Evolutionary conservation across 805 yeast genomes (phyloP).

Genomic region (Trichomonascus vanleenenianus): DNA sequence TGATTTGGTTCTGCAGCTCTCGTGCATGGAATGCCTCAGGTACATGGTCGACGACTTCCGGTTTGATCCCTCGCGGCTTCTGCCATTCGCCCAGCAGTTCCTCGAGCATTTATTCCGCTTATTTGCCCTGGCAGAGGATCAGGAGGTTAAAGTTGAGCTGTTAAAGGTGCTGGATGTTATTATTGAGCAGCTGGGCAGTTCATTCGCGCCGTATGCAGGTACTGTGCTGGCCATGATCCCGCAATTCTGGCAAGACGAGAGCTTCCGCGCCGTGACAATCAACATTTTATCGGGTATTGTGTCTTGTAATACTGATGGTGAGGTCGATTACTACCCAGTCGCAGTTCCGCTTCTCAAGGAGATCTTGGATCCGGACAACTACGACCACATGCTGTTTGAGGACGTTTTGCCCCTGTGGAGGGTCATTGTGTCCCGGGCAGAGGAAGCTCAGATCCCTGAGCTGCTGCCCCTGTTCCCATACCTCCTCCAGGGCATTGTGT

Average conservation of each 20-base stretch:
- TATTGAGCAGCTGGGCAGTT: slow-evolving; percentile 26
- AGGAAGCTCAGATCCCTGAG: neutral
- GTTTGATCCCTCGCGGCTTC: slow-evolving; percentile 59
- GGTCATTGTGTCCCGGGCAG: neutral
- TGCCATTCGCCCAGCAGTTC: slow-evolving; percentile 52
- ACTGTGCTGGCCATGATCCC: slow-evolving; percentile 47
- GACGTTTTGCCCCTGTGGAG: slow-evolving; percentile 77
- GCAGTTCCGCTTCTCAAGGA: slow-evolving; percentile 51
- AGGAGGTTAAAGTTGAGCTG: slow-evolving; percentile 72
- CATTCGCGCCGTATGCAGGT: slow-evolving; percentile 23
- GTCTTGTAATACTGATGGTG: slow-evolving; percentile 14
- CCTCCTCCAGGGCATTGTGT: neutral
- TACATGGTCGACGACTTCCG: slow-evolving; percentile 80
- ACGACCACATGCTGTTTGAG: slow-evolving; percentile 53
- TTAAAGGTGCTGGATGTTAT: slow-evolving; percentile 60
- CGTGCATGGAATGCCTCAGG: slow-evolving; percentile 64
- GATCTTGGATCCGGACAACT: slow-evolving; percentile 54
- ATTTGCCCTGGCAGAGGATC: slow-evolving; percentile 40
- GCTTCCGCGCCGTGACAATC: slow-evolving; percentile 30
- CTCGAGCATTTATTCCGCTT: slow-evolving; percentile 43
- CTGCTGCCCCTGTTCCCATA: slow-evolving; percentile 1
- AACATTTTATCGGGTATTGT: slow-evolving; percentile 29
- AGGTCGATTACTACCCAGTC: slow-evolving; percentile 10
- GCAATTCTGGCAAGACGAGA: slow-evolving; percentile 56
- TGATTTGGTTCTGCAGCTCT: slow-evolving; percentile 75